Percentiles rank a stretch among this genome's conserved stretches.
These are phyloP conservation scores for Mentha longifolia DNA, from an alignment of 257 asterid genomes.

Conservation along the genomic window DNA sequence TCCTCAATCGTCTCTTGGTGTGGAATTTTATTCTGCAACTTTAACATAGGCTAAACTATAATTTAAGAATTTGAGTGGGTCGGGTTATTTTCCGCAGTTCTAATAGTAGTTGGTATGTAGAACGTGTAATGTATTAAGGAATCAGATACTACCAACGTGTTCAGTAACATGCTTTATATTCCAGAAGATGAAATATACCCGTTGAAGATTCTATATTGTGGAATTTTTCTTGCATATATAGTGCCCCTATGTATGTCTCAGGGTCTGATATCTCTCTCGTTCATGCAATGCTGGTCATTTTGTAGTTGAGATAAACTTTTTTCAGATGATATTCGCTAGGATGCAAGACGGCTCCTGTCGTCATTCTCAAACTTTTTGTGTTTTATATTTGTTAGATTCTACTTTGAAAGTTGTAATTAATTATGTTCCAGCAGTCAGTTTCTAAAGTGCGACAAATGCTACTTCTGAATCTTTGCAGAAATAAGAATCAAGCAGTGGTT, in stretches of 20 bases:
- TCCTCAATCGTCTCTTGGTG: not conserved
- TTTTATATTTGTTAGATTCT: not conserved
- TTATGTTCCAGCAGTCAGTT: not conserved
- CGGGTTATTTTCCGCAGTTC: not conserved
- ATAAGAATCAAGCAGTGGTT: constrained; percentile 3
- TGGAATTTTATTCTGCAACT: not conserved
- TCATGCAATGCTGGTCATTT: too few species aligned
- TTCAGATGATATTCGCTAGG: too few species aligned
- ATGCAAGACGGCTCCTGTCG: not conserved
- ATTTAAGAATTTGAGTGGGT: not conserved
- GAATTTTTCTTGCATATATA: too few species aligned
- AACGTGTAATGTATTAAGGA: too few species aligned
- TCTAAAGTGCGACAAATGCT: constrained; percentile 20
- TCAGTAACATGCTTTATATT: too few species aligned
- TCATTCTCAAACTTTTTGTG: not conserved
- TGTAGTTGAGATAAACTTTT: too few species aligned
- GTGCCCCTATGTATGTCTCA: too few species aligned
- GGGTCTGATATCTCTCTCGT: too few species aligned
- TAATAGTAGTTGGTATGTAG: too few species aligned
- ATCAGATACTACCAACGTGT: too few species aligned
- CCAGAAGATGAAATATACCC: too few species aligned
- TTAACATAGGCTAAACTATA: not conserved
- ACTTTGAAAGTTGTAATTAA: not conserved
- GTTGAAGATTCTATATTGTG: too few species aligned
- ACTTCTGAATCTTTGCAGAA: constrained; percentile 28